Percentiles rank a stretch among this genome's conserved stretches.
phyloP scores from a whole-genome alignment of 768 basidiomycete species.

The Hericium erinaceus region DNA sequence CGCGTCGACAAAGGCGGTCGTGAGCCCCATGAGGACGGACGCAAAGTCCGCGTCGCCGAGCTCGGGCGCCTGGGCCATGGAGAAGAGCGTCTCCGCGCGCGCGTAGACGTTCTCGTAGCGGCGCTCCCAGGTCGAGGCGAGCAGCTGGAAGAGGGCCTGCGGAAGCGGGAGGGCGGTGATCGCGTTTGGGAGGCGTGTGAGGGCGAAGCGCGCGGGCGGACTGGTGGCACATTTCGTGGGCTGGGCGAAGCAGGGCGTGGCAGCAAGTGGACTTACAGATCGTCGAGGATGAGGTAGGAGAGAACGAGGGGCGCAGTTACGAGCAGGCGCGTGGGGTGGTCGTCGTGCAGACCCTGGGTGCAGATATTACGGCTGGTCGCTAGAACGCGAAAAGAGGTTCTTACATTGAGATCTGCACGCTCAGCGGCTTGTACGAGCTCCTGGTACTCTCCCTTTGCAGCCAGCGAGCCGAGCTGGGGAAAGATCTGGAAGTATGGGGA shows the following conservation, averaged over 20 bases:
- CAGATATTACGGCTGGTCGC: not conserved
- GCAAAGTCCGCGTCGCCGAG: slow-evolving; percentile 39
- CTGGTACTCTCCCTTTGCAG: slow-evolving; percentile 31
- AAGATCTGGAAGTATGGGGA: slow-evolving; percentile 1
- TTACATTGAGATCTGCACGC: slow-evolving; percentile 43
- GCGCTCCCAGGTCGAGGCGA: slow-evolving; percentile 43
- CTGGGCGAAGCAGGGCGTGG: no score
- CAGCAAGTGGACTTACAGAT: slow-evolving; percentile 36
- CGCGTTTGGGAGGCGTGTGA: slow-evolving; percentile 44
- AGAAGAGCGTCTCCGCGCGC: slow-evolving; percentile 33
- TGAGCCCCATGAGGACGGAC: slow-evolving; percentile 34
- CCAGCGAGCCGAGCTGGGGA: slow-evolving; percentile 25
- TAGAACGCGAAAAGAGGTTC: not conserved
- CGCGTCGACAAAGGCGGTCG: slow-evolving; percentile 42
- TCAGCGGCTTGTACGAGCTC: slow-evolving; percentile 42
- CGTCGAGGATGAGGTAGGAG: slow-evolving; percentile 53
- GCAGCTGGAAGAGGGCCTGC: slow-evolving; percentile 37
- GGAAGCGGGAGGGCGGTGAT: slow-evolving; percentile 35
- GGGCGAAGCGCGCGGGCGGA: slow-evolving; percentile 47
- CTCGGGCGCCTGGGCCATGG: slow-evolving; percentile 32
- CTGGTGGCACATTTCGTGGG: slow-evolving; percentile 16
- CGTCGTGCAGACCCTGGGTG: slow-evolving; percentile 17
- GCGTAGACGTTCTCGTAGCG: slow-evolving; percentile 48
- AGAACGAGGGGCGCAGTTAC: slow-evolving; percentile 53
- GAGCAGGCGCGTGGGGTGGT: slow-evolving; percentile 28